A percentile compares a stretch with the other conserved stretches of the same genome.
These are phyloP conservation scores for Chytriomyces hyalinus DNA, from an alignment of 192 early-diverging fungal genomes.

Conservation along the genomic window DNA sequence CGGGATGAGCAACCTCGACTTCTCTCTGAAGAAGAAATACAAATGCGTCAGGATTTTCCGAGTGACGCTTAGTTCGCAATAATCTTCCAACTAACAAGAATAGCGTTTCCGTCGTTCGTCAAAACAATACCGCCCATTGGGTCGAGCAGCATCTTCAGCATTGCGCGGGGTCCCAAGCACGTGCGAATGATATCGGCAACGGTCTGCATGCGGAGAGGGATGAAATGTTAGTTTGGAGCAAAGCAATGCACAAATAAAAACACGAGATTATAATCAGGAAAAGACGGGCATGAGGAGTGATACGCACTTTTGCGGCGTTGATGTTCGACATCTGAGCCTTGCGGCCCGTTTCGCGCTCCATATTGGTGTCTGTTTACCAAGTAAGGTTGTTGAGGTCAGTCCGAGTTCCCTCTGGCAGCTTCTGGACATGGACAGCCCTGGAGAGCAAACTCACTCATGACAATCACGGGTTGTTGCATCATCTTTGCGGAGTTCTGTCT, in stretches of 20 bases:
- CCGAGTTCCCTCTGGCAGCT: not conserved
- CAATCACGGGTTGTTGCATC: slow-evolving; percentile 87
- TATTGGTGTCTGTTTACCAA: slow-evolving; percentile 50
- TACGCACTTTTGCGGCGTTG: slow-evolving; percentile 88
- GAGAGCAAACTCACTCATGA: slow-evolving; percentile 70
- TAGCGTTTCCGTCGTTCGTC: slow-evolving; percentile 99
- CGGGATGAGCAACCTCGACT: slow-evolving; percentile 99
- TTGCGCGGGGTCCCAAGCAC: slow-evolving; percentile 96
- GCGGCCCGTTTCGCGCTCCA: slow-evolving; percentile 91
- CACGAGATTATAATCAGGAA: slow-evolving; percentile 97
- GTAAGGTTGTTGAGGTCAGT: not conserved
- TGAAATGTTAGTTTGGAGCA: not conserved
- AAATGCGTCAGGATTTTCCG: not conserved
- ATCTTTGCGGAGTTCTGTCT: slow-evolving; percentile 36
- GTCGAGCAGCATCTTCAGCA: slow-evolving; percentile 99
- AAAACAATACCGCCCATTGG: slow-evolving; percentile 99
- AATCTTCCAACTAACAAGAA: slow-evolving; percentile 56
- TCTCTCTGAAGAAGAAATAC: slow-evolving; percentile 66
- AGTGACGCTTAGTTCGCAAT: not conserved
- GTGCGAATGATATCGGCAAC: slow-evolving; percentile 98
- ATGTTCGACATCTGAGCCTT: slow-evolving; percentile 99
- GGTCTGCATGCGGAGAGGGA: slow-evolving; percentile 58
- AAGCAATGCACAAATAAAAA: slow-evolving; percentile 64
- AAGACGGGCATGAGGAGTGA: slow-evolving; percentile 71
- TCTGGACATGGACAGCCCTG: not conserved